Percentiles rank a stretch among this genome's conserved stretches.
phyloP scores from a whole-genome alignment of 2,329 filamentous ascomycete species.

The Exophiala xenobiotica region DNA sequence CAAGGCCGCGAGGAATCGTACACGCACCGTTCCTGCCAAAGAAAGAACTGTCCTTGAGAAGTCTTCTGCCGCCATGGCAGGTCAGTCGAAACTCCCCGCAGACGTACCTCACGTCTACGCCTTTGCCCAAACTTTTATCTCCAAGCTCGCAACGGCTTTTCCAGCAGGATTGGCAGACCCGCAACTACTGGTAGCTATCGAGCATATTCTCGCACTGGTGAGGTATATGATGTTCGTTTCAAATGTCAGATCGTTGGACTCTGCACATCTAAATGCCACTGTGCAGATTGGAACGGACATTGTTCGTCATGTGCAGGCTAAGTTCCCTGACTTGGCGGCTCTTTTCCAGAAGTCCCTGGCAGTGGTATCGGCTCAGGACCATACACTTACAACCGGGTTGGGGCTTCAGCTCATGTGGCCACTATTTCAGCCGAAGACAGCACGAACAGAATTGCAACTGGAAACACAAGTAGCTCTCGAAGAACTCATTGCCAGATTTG shows the following conservation, averaged over 20 bases:
- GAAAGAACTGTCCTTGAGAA: conserved; percentile 17
- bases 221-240: conserved; percentile 50
- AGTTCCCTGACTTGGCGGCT: conserved; percentile 1
- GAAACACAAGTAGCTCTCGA: conserved; percentile 44
- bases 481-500: conserved; percentile 47
- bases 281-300: conserved; percentile 44
- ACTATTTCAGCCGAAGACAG: conserved; percentile 25
- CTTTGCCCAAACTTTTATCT: conserved; percentile 11
- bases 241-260: conserved; percentile 46
- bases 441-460: conserved; percentile 34
- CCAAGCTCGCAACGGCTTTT: not conserved
- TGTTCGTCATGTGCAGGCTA: conserved; percentile 34
- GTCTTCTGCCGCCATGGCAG: conserved; percentile 2
- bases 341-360: conserved; percentile 3
- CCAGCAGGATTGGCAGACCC: not conserved
- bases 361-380: conserved; percentile 40
- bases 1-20: not conserved
- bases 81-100: not conserved
- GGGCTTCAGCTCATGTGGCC: conserved; percentile 30
- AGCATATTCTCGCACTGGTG: conserved; percentile 44
- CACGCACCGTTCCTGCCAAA: conserved; percentile 4
- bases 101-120: conserved; percentile 2
- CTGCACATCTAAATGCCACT: conserved; percentile 56
- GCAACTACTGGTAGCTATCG: conserved; percentile 9
- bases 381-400: conserved; percentile 58